Evolutionary conservation across 1,284 basidiomycete genomes (phyloP), one percentile per base, ranked within the genome.

Genomic region (Sporisorium sorghi): DNA sequence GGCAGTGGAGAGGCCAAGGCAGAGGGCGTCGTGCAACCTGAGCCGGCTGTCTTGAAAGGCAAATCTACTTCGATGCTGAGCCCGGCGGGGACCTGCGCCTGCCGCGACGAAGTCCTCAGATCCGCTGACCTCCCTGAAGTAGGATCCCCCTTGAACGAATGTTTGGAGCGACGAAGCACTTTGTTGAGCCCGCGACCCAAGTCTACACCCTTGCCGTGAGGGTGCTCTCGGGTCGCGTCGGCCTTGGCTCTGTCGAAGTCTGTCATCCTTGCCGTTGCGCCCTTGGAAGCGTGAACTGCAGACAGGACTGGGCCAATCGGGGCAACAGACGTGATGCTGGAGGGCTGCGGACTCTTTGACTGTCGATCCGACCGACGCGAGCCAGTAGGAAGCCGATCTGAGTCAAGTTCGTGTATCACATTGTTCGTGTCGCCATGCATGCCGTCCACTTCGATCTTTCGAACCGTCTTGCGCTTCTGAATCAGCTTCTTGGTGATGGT

Each of bases 401-500:
- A 24, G n/a, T 28, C 52, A 1, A 35, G 8, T 0, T 24, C 19
- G 17, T 19, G 24, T 0, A 30, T 26, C 3, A 42, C 14, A n/a
- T 55, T 11, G 28, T 67, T 58, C 1, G 26, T 53, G 40, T 66
- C 74, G 55, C 52, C 54, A 46, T 53, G 68, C 30, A 62, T 58
- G 39, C 63, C 43, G 21, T 70, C 55, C 5, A 86, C 44, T 9
- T 85, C 65, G 19, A 80, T 59, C 24, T 57, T 77, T 1, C 85
- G 81, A 11, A 86, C 65, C 0, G 84, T 85, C 19, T 85, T 80
- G 44, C 82, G 86, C 42, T 85, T 85, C 58, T 86, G 84, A 8
- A 86, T 79, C 2, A 87, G 77, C 78, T 85, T 86, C 62, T 85
- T 83, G 8, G 86, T 87, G 80, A 87, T 86, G 2, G 86, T 87